phyloP scores from a whole-genome alignment of 2,329 filamentous ascomycete species.

The Claviceps monticola region DNA sequence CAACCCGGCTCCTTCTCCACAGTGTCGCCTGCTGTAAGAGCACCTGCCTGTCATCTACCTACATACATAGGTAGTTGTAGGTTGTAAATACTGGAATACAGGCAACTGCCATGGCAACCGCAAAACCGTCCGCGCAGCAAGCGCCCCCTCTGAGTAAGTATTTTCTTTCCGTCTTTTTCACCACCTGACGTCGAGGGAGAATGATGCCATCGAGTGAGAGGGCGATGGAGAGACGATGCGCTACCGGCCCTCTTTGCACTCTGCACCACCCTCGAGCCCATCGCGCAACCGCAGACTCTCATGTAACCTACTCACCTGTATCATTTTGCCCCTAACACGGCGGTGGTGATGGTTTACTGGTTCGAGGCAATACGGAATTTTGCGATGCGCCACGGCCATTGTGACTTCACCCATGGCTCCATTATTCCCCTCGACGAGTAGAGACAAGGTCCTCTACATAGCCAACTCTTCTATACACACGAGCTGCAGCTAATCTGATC shows the following conservation, averaged over 20 bases:
- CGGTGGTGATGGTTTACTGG: background rate
- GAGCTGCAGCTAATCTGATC: background rate
- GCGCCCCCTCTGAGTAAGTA: conserved; percentile 6
- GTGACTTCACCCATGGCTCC: background rate
- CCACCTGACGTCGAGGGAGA: background rate
- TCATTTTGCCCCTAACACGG: background rate
- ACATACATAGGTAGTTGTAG: background rate
- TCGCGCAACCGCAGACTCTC: no score
- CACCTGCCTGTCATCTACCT: background rate
- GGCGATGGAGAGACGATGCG: no score
- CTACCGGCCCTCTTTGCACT: no score
- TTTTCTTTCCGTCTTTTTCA: no score
- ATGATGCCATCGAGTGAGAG: background rate
- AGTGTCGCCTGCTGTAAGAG: background rate
- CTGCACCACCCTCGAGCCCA: no score
- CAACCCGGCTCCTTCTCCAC: background rate
- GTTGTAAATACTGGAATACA: background rate
- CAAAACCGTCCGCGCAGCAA: conserved; percentile 6
- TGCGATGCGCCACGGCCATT: background rate
- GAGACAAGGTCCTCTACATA: background rate
- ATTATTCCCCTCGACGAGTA: no score
- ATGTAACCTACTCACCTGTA: no score
- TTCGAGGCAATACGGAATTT: background rate
- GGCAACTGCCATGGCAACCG: conserved; percentile 2
- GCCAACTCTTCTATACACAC: background rate